Evolutionary conservation across 441 rosid species (phyloP), one percentile per base, ranked within the genome.

Genomic region (Pelargonium citronellum): DNA sequence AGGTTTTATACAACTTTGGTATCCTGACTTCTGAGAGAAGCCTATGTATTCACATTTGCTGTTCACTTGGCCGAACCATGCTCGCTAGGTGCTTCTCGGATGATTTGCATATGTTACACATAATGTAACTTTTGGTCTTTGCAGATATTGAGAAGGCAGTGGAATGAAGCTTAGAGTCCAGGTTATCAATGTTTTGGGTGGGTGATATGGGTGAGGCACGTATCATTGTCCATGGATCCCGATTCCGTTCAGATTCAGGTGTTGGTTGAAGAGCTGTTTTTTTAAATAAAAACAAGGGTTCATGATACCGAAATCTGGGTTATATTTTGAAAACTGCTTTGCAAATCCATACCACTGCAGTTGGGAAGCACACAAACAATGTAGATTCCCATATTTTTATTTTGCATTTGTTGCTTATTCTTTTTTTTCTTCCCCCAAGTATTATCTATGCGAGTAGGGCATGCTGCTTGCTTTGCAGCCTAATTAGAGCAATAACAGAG

Each of bases 111-210:
- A 3, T 55, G 5, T 55, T 17, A 55, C 15, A 17, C 8, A 13
- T 55, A 55, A 55, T 15, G 11, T 12, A 57, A 34, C 53, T 11
- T 2, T 11, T 47, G 53, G 53, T 0, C 12, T 73, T 68, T 77
- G 80, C 82, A 82, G 87, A 55, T 67, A 62, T 68, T 39, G 57
- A 41, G 63, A 62, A 17, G 46, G 24, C 30, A 46, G 74, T 47
- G 79, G 79, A 79, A 77, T 73, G 83, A 82, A 73, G 84, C 77
- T 41, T 73, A 67, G 75, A 34, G 79, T 69, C 72, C 76, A 72
- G 79, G 73, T 80, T 63, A 47, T 9, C 1, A 11, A 9, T 8
- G n/a, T 47, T 2, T 11, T 47, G 10, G 3, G 10, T 47, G 10
- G 62, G 67, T 72, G 70, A 11, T 43, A 13, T 15, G 34, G 27